Evolutionary conservation across 2,329 filamentous ascomycete species (phyloP).

Genomic region (Karstenula rhodostoma): DNA sequence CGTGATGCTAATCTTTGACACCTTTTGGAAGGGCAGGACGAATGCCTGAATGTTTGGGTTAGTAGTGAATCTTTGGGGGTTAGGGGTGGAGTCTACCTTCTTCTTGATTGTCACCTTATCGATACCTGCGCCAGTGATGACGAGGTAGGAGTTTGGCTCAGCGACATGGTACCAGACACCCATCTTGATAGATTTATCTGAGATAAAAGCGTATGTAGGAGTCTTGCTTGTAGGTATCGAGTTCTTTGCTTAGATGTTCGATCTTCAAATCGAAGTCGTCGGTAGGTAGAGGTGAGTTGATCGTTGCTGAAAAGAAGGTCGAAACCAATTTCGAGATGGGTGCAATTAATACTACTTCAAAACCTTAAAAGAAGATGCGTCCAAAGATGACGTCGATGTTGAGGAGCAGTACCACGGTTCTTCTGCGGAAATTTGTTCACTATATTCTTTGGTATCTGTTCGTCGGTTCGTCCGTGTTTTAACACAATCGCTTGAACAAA

Average conservation of each 20-base stretch:
- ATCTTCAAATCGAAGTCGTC: not conserved
- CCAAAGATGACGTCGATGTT: not conserved
- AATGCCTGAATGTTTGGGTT: slow-evolving; percentile 34
- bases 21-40: slow-evolving; percentile 50
- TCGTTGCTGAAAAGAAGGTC: not conserved
- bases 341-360: not conserved
- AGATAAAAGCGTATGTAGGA: not conserved
- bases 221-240: not conserved
- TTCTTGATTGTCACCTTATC: slow-evolving; percentile 80
- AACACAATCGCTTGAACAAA: not conserved
- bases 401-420: not conserved
- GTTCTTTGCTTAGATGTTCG: no score
- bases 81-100: slow-evolving; percentile 64
- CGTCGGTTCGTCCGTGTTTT: not conserved
- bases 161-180: slow-evolving; percentile 72
- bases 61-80: slow-evolving; percentile 3
- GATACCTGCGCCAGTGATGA: slow-evolving; percentile 82
- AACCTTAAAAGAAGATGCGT: not conserved
- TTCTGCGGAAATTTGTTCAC: not conserved
- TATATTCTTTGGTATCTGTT: not conserved
- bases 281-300: not conserved
- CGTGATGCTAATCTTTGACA: slow-evolving; percentile 64
- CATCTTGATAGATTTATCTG: slow-evolving; percentile 29
- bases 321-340: not conserved
- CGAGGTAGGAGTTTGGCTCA: slow-evolving; percentile 83